These are phyloP conservation scores for Fraxinus americana DNA, from an alignment of 257 asterid species.

Conservation along the genomic window DNA sequence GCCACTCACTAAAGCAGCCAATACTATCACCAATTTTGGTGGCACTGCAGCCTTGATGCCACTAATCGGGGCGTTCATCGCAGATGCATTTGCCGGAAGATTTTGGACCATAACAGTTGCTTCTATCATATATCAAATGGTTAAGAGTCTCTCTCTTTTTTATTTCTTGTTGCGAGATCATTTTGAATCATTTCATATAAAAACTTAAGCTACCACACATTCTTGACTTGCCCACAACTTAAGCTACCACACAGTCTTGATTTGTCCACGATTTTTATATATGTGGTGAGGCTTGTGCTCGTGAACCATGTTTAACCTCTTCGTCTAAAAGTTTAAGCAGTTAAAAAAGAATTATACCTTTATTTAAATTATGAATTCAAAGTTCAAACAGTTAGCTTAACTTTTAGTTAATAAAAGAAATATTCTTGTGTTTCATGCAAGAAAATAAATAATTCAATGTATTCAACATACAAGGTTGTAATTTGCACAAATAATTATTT, in stretches of 20 bases:
- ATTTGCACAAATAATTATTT: neutral
- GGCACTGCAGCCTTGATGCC: constrained; percentile 89
- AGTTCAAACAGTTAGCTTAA: too few relatives aligned
- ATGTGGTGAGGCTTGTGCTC: neutral
- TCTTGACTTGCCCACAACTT: too few relatives aligned
- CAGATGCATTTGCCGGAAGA: constrained; percentile 82
- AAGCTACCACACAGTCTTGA: neutral
- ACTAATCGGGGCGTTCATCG: constrained; percentile 71
- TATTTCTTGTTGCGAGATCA: neutral
- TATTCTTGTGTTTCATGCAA: too few relatives aligned
- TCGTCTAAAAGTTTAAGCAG: neutral
- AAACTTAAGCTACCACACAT: neutral
- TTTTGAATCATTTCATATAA: neutral
- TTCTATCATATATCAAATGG: constrained; percentile 77
- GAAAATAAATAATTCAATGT: too few relatives aligned
- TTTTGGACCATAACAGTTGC: constrained; percentile 86
- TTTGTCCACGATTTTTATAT: too few relatives aligned
- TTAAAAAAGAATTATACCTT: too few relatives aligned
- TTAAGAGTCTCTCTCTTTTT: constrained; percentile 19
- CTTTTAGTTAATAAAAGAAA: too few relatives aligned
- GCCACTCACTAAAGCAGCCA: constrained; percentile 83
- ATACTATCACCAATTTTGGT: constrained; percentile 77
- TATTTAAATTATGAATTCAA: too few relatives aligned
- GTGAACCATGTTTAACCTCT: neutral
- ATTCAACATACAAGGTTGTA: too few relatives aligned